Evolutionary conservation across 2,329 filamentous ascomycete genomes (phyloP), one percentile per base, ranked within the genome.

Genomic region (Alternaria postmessia): DNA sequence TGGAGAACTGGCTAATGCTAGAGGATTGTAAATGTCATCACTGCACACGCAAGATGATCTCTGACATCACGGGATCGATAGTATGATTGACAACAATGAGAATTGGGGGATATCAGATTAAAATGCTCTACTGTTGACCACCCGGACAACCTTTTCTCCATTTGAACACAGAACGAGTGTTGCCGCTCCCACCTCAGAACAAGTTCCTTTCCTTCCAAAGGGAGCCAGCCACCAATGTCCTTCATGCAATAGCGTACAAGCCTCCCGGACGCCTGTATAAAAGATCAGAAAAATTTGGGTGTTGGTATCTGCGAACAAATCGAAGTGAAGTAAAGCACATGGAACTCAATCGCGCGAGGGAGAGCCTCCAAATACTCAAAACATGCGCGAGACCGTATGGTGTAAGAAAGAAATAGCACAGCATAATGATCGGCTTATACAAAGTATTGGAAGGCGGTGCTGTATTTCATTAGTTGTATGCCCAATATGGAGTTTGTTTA

Each of bases 401-500:
- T 59, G 32, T 16, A 41, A 38, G 41, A 39, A 36, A 59, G 47
- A 39, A 36, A 59, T 47, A 53, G 30, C 34, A 22, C 16, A 12
- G 20, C 26, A 28, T 16, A 28, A 24, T 14, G 30, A 47, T 20
- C n/a, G 14, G 38, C 41, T 42, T 66, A 67, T 55, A 62, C 61
- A 47, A 75, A 68, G 68, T 75, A 75, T 54, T 71, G 67, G 64
- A 75, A 69, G 16, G 73, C 72, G 36, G 71, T 68, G 30, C 73
- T 74, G 44, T 28, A 28, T 44, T 7, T 16, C 39, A 63, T 74
- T 67, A 74, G 72, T 16, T 51, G 12, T 46, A 41, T 41, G 46
- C 38, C 20, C 18, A 22, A 14, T 53, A 16, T 28, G 28, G 14
- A 54, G n/a, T n/a, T 9, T 11, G 28, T 12, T 26, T 20, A 24